Evolutionary conservation across 2,329 filamentous ascomycete genomes (phyloP).

Genomic region (Fusarium tjaetaba): DNA sequence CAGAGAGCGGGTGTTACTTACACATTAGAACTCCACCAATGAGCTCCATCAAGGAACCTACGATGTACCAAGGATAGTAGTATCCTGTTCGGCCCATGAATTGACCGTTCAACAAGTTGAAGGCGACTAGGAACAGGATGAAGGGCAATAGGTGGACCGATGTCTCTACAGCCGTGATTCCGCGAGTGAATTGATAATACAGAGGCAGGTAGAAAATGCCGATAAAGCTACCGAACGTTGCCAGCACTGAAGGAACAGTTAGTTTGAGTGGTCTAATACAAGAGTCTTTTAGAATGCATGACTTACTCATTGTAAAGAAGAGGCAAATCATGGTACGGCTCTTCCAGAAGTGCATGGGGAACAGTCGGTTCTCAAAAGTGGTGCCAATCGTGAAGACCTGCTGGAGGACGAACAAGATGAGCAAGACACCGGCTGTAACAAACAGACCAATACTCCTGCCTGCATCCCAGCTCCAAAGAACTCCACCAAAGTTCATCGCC

Average conservation of each 20-base stretch:
- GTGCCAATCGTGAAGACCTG: slow-evolving; percentile 47
- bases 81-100: slow-evolving; percentile 14
- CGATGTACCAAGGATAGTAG: slow-evolving; percentile 15
- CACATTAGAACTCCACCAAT: slow-evolving; percentile 7
- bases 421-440: slow-evolving; percentile 52
- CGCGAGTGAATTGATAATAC: slow-evolving; percentile 9
- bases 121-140: slow-evolving; percentile 11
- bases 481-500: slow-evolving; percentile 60
- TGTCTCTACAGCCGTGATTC: slow-evolving; percentile 1
- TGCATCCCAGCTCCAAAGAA: slow-evolving; percentile 56
- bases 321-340: slow-evolving; percentile 52
- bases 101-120: slow-evolving; percentile 8
- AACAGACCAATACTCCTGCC: slow-evolving; percentile 57
- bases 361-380: slow-evolving; percentile 47
- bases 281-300: accelerated
- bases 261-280: not conserved
- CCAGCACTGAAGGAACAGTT: not conserved
- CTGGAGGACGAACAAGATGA: slow-evolving; percentile 54
- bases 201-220: slow-evolving; percentile 20
- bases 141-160: slow-evolving; percentile 5
- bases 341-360: slow-evolving; percentile 59
- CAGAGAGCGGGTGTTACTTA: not conserved
- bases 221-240: slow-evolving; percentile 10
- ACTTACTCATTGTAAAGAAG: slow-evolving; percentile 50
- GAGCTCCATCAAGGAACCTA: not conserved